Conservation (phyloP, 306 rosid species). For the Echinosophora koreensis region DNA sequence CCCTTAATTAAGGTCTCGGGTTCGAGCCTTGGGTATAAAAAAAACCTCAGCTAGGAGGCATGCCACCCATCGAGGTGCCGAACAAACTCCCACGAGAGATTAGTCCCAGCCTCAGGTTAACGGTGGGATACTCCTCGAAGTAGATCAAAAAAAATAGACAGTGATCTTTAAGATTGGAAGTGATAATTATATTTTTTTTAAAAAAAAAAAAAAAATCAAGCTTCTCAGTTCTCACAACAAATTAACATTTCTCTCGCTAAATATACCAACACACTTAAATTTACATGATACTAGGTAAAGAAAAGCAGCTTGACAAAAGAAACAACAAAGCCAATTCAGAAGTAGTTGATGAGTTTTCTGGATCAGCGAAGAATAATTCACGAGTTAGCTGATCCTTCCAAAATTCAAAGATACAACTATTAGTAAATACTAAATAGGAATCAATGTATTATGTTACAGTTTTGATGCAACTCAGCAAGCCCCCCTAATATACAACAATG, state of each 20-base stretch:
- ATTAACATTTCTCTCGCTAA: too few species aligned
- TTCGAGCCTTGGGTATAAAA: too few species aligned
- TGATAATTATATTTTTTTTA: too few species aligned
- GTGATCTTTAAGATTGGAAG: background rate
- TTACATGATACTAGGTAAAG: background rate
- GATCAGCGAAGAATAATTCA: constrained; percentile 3
- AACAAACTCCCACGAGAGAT: too few species aligned
- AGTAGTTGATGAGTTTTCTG: background rate
- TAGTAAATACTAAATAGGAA: constrained; percentile 17
- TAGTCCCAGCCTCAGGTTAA: too few species aligned
- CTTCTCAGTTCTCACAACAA: background rate
- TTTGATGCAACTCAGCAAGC: constrained; percentile 48
- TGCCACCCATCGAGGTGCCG: too few species aligned
- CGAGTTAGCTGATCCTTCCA: constrained; percentile 18
- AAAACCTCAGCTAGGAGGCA: too few species aligned
- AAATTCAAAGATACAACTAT: constrained; percentile 30
- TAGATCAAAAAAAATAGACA: too few species aligned
- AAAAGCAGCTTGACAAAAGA: background rate
- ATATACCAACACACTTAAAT: background rate
- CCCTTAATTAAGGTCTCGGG: too few species aligned
- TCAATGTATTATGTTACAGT: constrained; percentile 48
- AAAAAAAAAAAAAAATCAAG: background rate
- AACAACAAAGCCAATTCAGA: background rate
- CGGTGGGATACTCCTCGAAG: too few species aligned
- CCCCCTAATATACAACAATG: constrained; percentile 56